Conservation (phyloP, 2,329 filamentous ascomycete species). For the Colletotrichum sp. region DNA sequence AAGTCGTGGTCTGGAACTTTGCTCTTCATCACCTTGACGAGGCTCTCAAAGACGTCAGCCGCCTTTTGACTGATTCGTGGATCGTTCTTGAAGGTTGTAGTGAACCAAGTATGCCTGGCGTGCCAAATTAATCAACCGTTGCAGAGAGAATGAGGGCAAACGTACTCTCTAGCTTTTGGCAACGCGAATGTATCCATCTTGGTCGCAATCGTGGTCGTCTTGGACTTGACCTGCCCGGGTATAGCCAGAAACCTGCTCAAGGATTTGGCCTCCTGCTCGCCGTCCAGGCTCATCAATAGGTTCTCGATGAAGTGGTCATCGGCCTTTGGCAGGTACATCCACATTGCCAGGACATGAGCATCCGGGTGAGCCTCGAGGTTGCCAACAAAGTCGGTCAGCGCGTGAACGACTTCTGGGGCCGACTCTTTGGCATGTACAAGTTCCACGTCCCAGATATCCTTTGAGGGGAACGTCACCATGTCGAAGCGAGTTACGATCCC, state of each 20-base stretch:
- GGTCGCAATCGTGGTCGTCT: not conserved
- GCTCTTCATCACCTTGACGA: not conserved
- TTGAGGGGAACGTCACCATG: slow-evolving; percentile 16
- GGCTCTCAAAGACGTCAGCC: slow-evolving; percentile 9
- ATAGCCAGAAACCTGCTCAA: not conserved
- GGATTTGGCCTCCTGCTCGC: not conserved
- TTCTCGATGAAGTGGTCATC: not conserved
- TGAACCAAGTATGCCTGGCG: not conserved
- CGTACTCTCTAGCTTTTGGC: not conserved
- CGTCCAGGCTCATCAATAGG: not conserved
- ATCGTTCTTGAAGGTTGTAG: slow-evolving; percentile 22
- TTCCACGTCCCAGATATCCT: not conserved
- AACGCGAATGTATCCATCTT: not conserved
- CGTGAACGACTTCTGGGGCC: not conserved
- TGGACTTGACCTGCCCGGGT: not conserved
- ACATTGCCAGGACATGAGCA: not conserved
- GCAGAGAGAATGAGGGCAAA: not conserved
- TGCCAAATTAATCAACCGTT: not conserved
- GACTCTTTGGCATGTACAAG: not conserved
- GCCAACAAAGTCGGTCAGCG: not conserved
- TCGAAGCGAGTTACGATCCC: slow-evolving; percentile 37
- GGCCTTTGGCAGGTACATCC: not conserved
- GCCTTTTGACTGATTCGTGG: slow-evolving; percentile 14
- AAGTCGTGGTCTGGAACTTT: not conserved
- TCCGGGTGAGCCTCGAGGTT: not conserved